A percentile compares a stretch with the other conserved stretches of the same genome.
Conservation (phyloP, 73 alveolate genomes). For the Durusdinium trenchii region DNA sequence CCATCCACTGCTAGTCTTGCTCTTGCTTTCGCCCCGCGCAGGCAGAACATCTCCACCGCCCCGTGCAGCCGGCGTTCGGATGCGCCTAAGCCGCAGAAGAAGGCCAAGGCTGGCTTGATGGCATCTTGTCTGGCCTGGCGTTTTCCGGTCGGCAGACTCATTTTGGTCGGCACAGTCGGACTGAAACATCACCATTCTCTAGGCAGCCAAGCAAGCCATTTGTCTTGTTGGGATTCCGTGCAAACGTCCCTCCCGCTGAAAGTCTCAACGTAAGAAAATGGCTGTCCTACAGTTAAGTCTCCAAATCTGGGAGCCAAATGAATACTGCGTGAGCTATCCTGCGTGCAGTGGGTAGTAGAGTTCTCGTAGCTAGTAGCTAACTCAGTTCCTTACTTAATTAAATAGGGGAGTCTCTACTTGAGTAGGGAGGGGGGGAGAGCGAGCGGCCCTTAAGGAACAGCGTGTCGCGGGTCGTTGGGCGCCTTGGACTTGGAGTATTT, state of each 20-base stretch:
- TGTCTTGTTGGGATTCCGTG: not conserved
- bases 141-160: not conserved
- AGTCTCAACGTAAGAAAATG: too few relatives aligned
- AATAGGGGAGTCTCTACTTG: too few relatives aligned
- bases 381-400: too few relatives aligned
- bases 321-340: not conserved
- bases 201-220: not conserved
- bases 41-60: too few relatives aligned
- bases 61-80: too few relatives aligned
- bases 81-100: slow-evolving; percentile 72
- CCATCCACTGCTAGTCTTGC: too few relatives aligned
- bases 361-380: too few relatives aligned
- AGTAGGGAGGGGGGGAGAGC: too few relatives aligned
- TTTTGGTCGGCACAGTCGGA: not conserved
- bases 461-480: not conserved
- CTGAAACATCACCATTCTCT: not conserved
- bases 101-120: slow-evolving; percentile 84
- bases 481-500: slow-evolving; percentile 51
- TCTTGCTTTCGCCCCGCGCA: too few relatives aligned
- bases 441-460: too few relatives aligned
- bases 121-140: slow-evolving; percentile 40
- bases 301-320: not conserved
- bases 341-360: too few relatives aligned
- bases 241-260: too few relatives aligned
- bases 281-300: not conserved